Evolutionary conservation across 2,329 filamentous ascomycete species (phyloP).

Genomic region (Phialophora macrospora): DNA sequence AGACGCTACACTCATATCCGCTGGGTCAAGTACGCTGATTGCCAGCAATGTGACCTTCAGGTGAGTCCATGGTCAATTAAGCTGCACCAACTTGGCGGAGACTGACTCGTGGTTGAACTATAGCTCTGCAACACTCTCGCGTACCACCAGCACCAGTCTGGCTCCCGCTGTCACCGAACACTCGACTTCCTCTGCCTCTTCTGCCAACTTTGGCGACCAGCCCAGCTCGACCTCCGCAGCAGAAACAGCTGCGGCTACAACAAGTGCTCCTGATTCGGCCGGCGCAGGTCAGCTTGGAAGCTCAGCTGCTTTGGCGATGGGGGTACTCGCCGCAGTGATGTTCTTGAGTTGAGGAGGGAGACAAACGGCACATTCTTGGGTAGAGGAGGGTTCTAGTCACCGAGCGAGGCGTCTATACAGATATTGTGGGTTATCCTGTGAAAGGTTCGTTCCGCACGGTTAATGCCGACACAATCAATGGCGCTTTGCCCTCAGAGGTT

Average conservation of each 20-base stretch:
- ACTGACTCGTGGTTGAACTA: slow-evolving; percentile 3
- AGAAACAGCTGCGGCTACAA: slow-evolving; percentile 33
- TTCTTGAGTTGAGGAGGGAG: slow-evolving; percentile 39
- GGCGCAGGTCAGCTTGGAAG: slow-evolving; percentile 41
- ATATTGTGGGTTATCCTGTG: background rate
- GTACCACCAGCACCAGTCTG: slow-evolving; percentile 23
- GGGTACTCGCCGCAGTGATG: slow-evolving; percentile 44
- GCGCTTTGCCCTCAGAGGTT: background rate
- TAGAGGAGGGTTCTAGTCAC: background rate
- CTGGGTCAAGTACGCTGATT: slow-evolving; percentile 65
- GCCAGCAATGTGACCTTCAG: slow-evolving; percentile 54
- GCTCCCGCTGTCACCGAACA: slow-evolving; percentile 23
- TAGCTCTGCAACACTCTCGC: slow-evolving; percentile 38
- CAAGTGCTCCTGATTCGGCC: slow-evolving; percentile 34
- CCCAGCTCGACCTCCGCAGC: slow-evolving; percentile 32
- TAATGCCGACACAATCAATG: background rate
- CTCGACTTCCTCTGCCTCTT: slow-evolving; percentile 26
- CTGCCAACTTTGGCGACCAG: slow-evolving; percentile 31
- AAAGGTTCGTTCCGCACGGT: background rate
- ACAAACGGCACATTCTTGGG: background rate
- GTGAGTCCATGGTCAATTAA: slow-evolving; percentile 12
- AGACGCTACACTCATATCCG: slow-evolving; percentile 26
- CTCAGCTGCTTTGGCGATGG: slow-evolving; percentile 43
- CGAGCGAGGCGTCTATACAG: background rate
- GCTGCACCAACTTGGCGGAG: background rate